Evolutionary conservation across 2,329 filamentous ascomycete species (phyloP).

Genomic region (Phialophora tarda): DNA sequence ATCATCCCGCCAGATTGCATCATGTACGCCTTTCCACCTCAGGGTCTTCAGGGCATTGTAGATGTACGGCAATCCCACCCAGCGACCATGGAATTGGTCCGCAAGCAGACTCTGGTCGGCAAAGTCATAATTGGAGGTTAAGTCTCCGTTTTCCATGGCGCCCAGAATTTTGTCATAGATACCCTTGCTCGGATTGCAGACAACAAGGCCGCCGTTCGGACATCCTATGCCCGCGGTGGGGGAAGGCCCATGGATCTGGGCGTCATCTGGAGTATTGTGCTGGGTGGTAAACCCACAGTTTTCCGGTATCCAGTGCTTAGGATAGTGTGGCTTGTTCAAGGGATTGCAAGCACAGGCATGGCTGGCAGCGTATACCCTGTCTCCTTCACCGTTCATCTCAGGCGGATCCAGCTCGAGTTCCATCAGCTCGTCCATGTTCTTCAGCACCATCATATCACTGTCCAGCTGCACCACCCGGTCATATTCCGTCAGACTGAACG

Average conservation of each 20-base stretch:
- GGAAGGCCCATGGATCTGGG: constrained; percentile 59
- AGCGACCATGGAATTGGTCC: constrained; percentile 63
- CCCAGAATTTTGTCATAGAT: constrained; percentile 59
- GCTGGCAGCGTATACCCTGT: constrained; percentile 77
- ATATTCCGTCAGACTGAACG: constrained; percentile 78
- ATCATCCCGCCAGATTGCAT: constrained; percentile 65
- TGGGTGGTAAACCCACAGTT: constrained; percentile 68
- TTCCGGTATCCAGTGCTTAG: constrained; percentile 65
- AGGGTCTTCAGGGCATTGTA: constrained; percentile 69
- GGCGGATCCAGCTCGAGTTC: constrained; percentile 72
- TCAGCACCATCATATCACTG: constrained; percentile 81
- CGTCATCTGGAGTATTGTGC: constrained; percentile 56
- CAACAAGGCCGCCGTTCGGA: constrained; percentile 66
- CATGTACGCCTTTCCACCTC: constrained; percentile 52
- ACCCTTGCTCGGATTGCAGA: constrained; percentile 62
- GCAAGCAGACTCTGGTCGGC: constrained; percentile 64
- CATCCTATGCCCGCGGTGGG: constrained; percentile 60
- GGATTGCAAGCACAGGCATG: constrained; percentile 90
- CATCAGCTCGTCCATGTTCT: constrained; percentile 94
- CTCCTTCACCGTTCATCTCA: constrained; percentile 56
- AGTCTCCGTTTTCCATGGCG: constrained; percentile 45
- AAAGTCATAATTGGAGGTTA: constrained; percentile 61
- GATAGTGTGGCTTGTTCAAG: constrained; percentile 77
- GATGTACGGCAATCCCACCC: constrained; percentile 64
- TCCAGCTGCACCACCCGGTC: constrained; percentile 82